Conservation (phyloP, 331 rosid genomes). For the Phaseolus coccineus region DNA sequence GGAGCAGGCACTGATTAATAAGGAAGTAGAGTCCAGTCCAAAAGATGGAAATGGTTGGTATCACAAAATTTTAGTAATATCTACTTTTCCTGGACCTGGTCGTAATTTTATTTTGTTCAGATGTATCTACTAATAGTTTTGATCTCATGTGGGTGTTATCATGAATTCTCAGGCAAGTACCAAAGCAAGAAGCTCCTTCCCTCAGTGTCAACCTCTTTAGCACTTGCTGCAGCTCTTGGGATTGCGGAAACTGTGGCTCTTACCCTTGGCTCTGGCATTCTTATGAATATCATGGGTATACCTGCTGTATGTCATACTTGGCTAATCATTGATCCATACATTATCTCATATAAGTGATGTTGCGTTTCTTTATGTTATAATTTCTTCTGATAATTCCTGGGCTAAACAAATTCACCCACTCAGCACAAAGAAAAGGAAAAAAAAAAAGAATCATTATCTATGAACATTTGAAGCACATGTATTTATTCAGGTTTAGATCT, state of each 20-base stretch:
- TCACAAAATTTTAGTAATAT: constrained; percentile 25
- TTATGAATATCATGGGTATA: constrained; percentile 92
- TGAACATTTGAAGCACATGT: constrained; percentile 10
- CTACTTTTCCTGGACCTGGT: constrained; percentile 24
- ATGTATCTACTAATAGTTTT: constrained; percentile 29
- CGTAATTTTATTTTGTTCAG: constrained; percentile 22
- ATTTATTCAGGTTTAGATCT: constrained; percentile 2
- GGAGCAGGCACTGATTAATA: constrained; percentile 68
- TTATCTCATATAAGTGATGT: constrained; percentile 8
- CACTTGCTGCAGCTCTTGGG: constrained; percentile 87
- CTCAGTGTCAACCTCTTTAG: constrained; percentile 81
- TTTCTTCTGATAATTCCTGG: constrained; percentile 32
- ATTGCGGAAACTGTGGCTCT: constrained; percentile 84
- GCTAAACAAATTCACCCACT: constrained; percentile 16
- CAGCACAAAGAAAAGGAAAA: not conserved
- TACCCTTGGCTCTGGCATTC: constrained; percentile 73
- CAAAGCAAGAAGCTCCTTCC: constrained; percentile 72
- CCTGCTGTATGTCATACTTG: constrained; percentile 78
- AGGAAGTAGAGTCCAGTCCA: constrained; percentile 41
- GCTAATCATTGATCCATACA: constrained; percentile 43
- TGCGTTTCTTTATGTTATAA: constrained; percentile 10
- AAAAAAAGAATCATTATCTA: not conserved
- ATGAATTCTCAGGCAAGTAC: constrained; percentile 49
- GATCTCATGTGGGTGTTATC: constrained; percentile 39
- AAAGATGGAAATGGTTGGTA: constrained; percentile 51